Base-by-base conservation (phyloP, 805 yeast genomes). In the Ogataea pignaliae region DNA sequence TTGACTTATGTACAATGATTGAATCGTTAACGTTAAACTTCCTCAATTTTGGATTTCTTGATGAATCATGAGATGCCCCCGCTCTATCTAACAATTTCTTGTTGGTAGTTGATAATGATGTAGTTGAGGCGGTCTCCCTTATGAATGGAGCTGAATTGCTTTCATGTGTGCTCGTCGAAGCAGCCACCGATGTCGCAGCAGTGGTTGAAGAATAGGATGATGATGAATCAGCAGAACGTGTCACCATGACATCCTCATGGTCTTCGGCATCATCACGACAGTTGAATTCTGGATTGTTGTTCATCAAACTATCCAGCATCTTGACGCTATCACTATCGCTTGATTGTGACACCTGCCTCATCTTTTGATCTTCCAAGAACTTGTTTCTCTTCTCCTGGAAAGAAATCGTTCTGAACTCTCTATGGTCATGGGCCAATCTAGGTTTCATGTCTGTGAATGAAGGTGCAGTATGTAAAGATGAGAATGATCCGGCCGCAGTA, bases 221-320 rank as follows among this genome's bases (percentile, higher is more conserved):
- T 5, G 26, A 21, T n/a, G n/a, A n/a, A n/a, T n/a, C n/a, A n/a
- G n/a, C n/a, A n/a, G n/a, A n/a, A n/a, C n/a, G n/a, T n/a, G n/a
- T n/a, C n/a, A n/a, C n/a, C n/a, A 12, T 36, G 33, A 21, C 14
- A n/a, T 37, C 8, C 18, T 12, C 15, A 10, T 37, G 16, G 33
- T 14, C 42, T 10, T 48, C 41, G 5, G 54, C 48, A 26, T 51
- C 53, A 26, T 53, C 26, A 31, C 55, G 58, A 29, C 54, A 54
- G 36, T 52, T 54, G 15, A 43, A 36, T 34, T 43, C 47, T 3
- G 40, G 39, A 26, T 41, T 45, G 4, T 33, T 42, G 31, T 35
- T 45, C 29, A 43, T 9, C 35, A 64, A 34, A 26, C 60, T 65
- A 44, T 65, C 69, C 7, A 65, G 51, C 61, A 65, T 52, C 43